Evolutionary conservation across 768 basidiomycete species (phyloP), one percentile per base, ranked within the genome.

Genomic region (Harrya chromipes): DNA sequence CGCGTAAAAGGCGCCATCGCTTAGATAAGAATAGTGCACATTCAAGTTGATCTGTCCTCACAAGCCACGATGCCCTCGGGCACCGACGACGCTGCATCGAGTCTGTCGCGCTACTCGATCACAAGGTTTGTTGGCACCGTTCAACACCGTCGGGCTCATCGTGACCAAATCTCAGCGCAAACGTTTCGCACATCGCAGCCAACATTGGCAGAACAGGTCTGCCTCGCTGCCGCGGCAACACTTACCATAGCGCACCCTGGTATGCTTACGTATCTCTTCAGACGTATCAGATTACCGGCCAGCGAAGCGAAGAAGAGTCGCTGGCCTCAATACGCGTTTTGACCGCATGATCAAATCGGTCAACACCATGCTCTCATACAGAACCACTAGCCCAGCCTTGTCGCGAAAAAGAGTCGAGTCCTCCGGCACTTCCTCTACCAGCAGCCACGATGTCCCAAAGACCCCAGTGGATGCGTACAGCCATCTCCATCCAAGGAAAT

Each of bases 331-430:
- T 55, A 62, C 74, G 29, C 77, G 78, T 34, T 85, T 81, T 56
- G 85, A 88, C 62, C 72, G 72, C 38, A 88, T 89, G 86, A 67
- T 87, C 26, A 73, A 80, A 43, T 73, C 77, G 3, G 80, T 85
- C 70, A 74, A 78, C 46, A 54, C 68, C n/a, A 61, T 70, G 35
- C 62, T 68, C 53, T 57, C 67, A 46, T 38, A 50, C 43, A 37
- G 52, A 45, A 58, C 39, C 40, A 48, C 23, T 31, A 59, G 50
- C 43, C 58, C 67, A 38, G 55, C 46, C 39, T 24, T 17, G 36
- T 57, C 54, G 44, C 70, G 70, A 29, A 64, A 58, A 24, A 69
- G 72, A 35, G 55, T 63, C 9, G 58, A 61, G 29, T 80, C 77
- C 20, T 69, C 71, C 7, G 66, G 71, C 8, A 81, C 77, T 1